A percentile compares a stretch with the other conserved stretches of the same genome.
Conservation (phyloP, 1,284 basidiomycete species). For the Rhodofomes roseus region DNA sequence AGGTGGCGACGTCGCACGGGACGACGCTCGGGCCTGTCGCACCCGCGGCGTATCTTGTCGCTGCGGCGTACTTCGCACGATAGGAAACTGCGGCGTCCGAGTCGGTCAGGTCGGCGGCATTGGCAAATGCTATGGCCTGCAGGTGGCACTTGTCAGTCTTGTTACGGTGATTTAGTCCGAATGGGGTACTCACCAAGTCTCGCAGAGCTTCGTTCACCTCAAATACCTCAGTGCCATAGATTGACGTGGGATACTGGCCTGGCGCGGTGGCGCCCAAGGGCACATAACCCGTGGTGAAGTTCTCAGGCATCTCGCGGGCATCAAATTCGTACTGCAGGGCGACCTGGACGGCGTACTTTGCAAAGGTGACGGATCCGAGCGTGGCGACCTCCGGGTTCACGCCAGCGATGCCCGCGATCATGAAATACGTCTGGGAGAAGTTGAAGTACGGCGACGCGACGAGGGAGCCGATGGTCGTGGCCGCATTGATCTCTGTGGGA, state of each 20-base stretch:
- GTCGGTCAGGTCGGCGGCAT: conserved; percentile 35
- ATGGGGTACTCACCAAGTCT: conserved; percentile 15
- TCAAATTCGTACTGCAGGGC: conserved; percentile 45
- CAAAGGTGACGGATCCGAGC: conserved; percentile 40
- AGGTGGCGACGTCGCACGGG: conserved; percentile 37
- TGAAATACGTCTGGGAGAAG: conserved; percentile 43
- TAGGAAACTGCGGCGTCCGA: conserved; percentile 28
- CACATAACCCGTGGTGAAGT: conserved; percentile 42
- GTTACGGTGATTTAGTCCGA: too few relatives aligned
- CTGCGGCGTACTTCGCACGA: conserved; percentile 31
- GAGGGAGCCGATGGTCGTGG: conserved; percentile 36
- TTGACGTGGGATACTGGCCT: conserved; percentile 25
- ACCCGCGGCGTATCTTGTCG: conserved; percentile 18
- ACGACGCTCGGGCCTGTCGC: conserved; percentile 33
- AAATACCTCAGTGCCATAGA: conserved; percentile 50
- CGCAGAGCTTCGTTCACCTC: conserved; percentile 45
- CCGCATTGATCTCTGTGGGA: conserved; percentile 43
- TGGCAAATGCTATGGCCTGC: conserved; percentile 30
- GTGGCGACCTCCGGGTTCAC: conserved; percentile 40
- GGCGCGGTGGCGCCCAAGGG: conserved; percentile 33
- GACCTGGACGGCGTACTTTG: conserved; percentile 42
- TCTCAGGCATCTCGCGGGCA: conserved; percentile 39
- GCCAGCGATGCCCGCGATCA: conserved; percentile 45
- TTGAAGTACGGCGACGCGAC: conserved; percentile 35
- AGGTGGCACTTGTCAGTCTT: neutral